Base-by-base conservation (phyloP, 2,329 filamentous ascomycete species). In the Ampelomyces quisqualis region DNA sequence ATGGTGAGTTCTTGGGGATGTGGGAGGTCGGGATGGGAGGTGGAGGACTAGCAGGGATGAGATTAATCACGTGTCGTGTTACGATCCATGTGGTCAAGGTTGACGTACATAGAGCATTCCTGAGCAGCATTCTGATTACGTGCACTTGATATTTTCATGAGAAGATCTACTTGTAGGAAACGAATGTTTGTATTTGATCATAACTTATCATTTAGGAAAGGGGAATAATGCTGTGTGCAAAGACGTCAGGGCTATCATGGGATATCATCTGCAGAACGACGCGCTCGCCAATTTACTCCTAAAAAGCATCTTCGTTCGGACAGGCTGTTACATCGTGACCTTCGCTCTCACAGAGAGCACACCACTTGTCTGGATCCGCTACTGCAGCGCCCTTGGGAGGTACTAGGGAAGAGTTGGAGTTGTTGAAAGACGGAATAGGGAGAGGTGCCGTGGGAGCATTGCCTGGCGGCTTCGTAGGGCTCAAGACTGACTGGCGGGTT, bases 311-410 rank as follows among this genome's bases (percentile, higher is more conserved):
- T 71, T 95, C 90, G 69, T 95, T 86, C 9, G 90, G 90, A 70
- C 90, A 95, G 68, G 94, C 89, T 47, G 95, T 90, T 62, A 91
- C 96, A 69, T 96, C 88, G 66, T 98, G 93, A 10, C 93, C 93
- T 61, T 98, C 93, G 48, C 88, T 82, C 74, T 98, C 93, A 66
- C 93, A 98, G 30, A 97, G 76, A 11, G 93, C 93, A 70, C 93
- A 98, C 93, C 93, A 98, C 72, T 95, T 96, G 48, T 85, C 80
- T 39, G 84, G 81, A 59, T 97, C 89, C 11, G 62, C 62, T 14
- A 62, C 58, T 7, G 50, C 52, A 11, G 53, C 58, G 22, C 58
- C 64, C 53, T 67, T 68, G 17, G 53, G 58, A 20, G 64, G 61
- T 5, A 67, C 67, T 5, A 68, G 58, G 5, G 50, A 53, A 2